Conservation (phyloP, 2,329 filamentous ascomycete genomes). For the Ceratocystis alfenasii region DNA sequence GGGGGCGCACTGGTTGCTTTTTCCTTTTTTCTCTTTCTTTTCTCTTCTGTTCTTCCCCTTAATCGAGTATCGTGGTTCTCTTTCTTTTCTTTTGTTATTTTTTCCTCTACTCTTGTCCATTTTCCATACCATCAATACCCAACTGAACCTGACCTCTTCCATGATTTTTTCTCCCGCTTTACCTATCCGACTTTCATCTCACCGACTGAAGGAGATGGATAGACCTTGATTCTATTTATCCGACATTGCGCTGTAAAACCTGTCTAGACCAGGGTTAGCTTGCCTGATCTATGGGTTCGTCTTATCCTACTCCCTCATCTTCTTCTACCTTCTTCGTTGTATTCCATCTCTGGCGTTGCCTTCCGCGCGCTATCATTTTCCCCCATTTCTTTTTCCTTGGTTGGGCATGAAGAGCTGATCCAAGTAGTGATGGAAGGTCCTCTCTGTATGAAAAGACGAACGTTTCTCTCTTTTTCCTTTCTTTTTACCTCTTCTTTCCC, state of each 20-base stretch:
- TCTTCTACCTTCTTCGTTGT: slow-evolving; percentile 7
- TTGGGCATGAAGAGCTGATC: not conserved
- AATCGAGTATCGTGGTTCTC: slow-evolving; percentile 23
- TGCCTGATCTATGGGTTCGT: slow-evolving; percentile 3
- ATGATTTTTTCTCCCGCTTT: slow-evolving; percentile 9
- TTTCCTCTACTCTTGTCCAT: slow-evolving; percentile 25
- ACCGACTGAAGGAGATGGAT: not conserved
- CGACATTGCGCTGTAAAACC: slow-evolving; percentile 1
- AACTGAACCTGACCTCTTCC: slow-evolving; percentile 19
- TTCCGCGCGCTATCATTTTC: not conserved
- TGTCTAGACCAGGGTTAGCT: not conserved
- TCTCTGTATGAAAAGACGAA: slow-evolving; percentile 21
- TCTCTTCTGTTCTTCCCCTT: slow-evolving; percentile 24
- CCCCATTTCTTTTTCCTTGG: not conserved
- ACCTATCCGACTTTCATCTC: not conserved
- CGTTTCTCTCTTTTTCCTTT: slow-evolving; percentile 14
- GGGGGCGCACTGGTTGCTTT: slow-evolving; percentile 23
- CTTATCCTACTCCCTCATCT: slow-evolving; percentile 14
- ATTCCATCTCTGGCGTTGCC: not conserved
- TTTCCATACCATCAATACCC: slow-evolving; percentile 25
- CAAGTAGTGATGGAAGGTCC: slow-evolving; percentile 12
- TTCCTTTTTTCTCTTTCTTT: slow-evolving; percentile 26
- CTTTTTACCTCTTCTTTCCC: slow-evolving; percentile 14
- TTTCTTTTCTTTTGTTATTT: slow-evolving; percentile 25
- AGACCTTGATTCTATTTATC: not conserved